Percentiles rank a stretch among this genome's conserved stretches.
These are phyloP conservation scores for Piromyces finnis DNA, from an alignment of 192 early-diverging fungal genomes.

Conservation along the genomic window DNA sequence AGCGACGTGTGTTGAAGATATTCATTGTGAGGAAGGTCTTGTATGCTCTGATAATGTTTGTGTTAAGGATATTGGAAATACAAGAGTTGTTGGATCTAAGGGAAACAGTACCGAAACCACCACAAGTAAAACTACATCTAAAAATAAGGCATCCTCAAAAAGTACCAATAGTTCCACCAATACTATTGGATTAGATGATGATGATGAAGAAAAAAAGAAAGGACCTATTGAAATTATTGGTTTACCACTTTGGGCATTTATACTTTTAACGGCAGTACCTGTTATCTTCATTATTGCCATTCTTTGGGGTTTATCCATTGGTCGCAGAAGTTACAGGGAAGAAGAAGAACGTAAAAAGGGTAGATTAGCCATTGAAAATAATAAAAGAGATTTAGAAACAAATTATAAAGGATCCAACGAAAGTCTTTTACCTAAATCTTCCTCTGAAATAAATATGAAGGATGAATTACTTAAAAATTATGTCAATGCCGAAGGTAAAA, in stretches of 20 bases:
- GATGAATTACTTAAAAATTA: not conserved
- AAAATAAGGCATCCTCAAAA: not conserved
- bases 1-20: not conserved
- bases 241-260: not conserved
- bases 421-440: not conserved
- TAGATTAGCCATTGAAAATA: not conserved
- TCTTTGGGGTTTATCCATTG: not conserved
- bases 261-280: not conserved
- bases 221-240: not conserved
- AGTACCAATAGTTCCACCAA: not conserved
- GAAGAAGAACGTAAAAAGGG: not conserved
- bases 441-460: not conserved
- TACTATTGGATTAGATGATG: not conserved
- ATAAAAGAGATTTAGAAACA: not conserved
- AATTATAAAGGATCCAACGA: not conserved
- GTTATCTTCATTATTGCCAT: not conserved
- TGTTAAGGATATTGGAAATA: not conserved
- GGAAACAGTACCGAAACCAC: not conserved
- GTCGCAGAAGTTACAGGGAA: not conserved
- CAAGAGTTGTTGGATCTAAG: too few species aligned
- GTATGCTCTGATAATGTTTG: not conserved
- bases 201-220: not conserved
- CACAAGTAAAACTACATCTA: not conserved
- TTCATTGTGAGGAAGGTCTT: not conserved
- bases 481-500: not conserved